Evolutionary conservation across 345 rosid species (phyloP).

Genomic region (Aurinia saxatilis): DNA sequence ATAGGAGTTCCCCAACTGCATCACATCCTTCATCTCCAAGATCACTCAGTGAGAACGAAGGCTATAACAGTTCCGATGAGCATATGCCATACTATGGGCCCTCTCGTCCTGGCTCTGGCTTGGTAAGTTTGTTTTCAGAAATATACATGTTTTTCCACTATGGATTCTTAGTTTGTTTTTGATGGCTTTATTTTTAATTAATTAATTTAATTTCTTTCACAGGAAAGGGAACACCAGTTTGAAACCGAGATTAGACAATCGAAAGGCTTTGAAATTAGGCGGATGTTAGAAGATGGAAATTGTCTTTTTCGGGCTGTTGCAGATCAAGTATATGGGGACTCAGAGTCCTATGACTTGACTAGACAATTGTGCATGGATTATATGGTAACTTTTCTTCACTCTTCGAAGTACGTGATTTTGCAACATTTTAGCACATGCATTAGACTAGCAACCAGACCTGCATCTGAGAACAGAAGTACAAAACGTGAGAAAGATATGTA

Average conservation of each 20-base stretch:
- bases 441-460: neutral
- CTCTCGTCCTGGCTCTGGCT: conserved; percentile 65
- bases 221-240: conserved; percentile 95
- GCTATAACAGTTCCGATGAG: conserved; percentile 99
- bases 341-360: conserved; percentile 61
- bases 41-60: conserved; percentile 84
- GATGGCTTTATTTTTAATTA: neutral
- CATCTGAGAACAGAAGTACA: neutral
- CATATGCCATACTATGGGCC: conserved; percentile 71
- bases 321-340: conserved; percentile 98
- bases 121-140: conserved; percentile 39
- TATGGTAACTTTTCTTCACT: conserved; percentile 52
- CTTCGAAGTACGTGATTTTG: neutral
- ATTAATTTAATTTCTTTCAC: conserved; percentile 9
- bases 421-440: neutral
- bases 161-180: neutral
- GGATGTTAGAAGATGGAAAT: conserved; percentile 98
- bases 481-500: neutral
- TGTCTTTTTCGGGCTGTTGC: conserved; percentile 97
- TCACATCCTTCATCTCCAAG: conserved; percentile 97
- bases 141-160: neutral
- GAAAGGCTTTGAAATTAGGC: conserved; percentile 78
- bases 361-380: conserved; percentile 97
- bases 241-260: conserved; percentile 73
- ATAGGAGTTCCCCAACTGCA: conserved; percentile 74